A percentile compares a stretch with the other conserved stretches of the same genome.
phyloP scores from a whole-genome alignment of 805 yeast genomes.

The Wickerhamiella dianesei region DNA sequence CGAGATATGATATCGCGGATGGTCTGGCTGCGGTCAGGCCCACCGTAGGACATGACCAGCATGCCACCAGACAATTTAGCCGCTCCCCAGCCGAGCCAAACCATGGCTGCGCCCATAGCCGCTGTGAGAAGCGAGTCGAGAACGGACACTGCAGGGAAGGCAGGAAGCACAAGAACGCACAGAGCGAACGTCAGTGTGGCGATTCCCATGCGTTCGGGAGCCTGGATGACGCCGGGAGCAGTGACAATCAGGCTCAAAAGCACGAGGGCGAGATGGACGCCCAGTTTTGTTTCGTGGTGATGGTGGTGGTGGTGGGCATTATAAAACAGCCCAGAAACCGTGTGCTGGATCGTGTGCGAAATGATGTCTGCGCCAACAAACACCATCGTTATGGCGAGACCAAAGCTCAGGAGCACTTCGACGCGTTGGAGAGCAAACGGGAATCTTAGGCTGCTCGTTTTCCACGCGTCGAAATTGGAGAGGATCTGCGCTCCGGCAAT shows the following conservation, averaged over 20 bases:
- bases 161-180: constrained; percentile 23
- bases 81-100: constrained; percentile 29
- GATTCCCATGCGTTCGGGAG: constrained; percentile 18
- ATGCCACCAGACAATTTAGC: constrained; percentile 31
- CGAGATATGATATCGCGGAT: constrained; percentile 18
- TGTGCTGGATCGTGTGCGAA: constrained; percentile 76
- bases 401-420: constrained; percentile 80
- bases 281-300: not conserved
- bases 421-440: constrained; percentile 92
- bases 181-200: constrained; percentile 23
- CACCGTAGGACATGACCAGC: constrained; percentile 32
- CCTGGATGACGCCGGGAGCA: constrained; percentile 3
- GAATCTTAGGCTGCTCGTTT: constrained; percentile 58
- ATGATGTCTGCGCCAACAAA: constrained; percentile 85
- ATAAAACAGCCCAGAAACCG: constrained; percentile 27
- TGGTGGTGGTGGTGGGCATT: constrained; percentile 19
- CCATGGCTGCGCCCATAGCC: constrained; percentile 28
- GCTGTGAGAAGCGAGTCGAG: constrained; percentile 28
- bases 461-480: constrained; percentile 91
- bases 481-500: constrained; percentile 62
- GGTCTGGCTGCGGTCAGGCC: constrained; percentile 24
- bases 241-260: not conserved
- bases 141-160: constrained; percentile 19
- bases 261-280: not conserved
- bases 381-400: constrained; percentile 65